These are phyloP conservation scores for Paecilomyces sp. DNA, from an alignment of 2,329 filamentous ascomycete genomes.

Conservation along the genomic window DNA sequence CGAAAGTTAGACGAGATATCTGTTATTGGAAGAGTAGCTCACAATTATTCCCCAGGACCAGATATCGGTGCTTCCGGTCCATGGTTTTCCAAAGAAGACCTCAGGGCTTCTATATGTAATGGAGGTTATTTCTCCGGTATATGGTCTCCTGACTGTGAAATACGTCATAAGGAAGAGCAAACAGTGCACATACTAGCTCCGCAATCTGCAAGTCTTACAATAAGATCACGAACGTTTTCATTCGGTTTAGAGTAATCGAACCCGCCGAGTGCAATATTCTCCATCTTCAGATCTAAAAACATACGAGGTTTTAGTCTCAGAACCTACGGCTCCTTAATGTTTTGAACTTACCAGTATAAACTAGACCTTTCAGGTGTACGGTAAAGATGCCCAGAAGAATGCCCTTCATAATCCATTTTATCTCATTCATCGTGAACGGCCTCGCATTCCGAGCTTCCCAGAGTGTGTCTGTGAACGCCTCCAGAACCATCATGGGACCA, in stretches of 20 bases:
- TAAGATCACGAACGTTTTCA: constrained; percentile 8
- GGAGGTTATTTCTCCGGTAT: constrained; percentile 7
- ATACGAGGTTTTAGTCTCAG: background rate
- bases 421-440: constrained; percentile 8
- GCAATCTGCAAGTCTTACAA: constrained; percentile 10
- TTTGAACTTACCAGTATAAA: constrained; percentile 1
- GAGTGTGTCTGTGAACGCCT: constrained; percentile 8
- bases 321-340: background rate
- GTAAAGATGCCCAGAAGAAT: constrained; percentile 9
- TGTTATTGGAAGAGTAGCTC: background rate
- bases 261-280: constrained; percentile 8
- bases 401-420: constrained; percentile 12
- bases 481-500: constrained; percentile 11
- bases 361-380: constrained; percentile 10
- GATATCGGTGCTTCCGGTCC: constrained; percentile 9
- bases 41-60: constrained; percentile 14
- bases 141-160: constrained; percentile 9
- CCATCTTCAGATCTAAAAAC: constrained; percentile 11
- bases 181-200: constrained; percentile 8
- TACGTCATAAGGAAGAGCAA: constrained; percentile 1
- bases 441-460: constrained; percentile 10
- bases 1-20: background rate
- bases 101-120: constrained; percentile 11
- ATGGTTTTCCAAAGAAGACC: constrained; percentile 10
- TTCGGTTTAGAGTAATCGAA: constrained; percentile 9